A percentile compares a stretch with the other conserved stretches of the same genome.
Conservation (phyloP, 73 alveolate species). For the Durusdinium trenchii region DNA sequence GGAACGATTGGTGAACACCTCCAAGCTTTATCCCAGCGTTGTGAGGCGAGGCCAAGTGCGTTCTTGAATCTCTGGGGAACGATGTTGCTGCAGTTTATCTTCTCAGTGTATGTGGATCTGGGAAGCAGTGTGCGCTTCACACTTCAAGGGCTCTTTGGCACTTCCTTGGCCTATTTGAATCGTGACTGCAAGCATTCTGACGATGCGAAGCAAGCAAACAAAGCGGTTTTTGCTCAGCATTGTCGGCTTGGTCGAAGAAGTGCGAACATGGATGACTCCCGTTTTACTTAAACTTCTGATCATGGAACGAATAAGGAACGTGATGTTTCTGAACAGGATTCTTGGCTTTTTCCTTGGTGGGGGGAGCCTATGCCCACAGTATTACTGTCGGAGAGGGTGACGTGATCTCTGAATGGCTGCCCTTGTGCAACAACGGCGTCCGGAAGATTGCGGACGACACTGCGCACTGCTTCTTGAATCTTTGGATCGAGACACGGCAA, state of each 20-base stretch:
- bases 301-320: background rate
- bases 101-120: slow-evolving; percentile 84
- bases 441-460: background rate
- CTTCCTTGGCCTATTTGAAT: slow-evolving; percentile 56
- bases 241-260: background rate
- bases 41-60: slow-evolving; percentile 69
- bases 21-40: background rate
- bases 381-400: background rate
- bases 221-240: background rate
- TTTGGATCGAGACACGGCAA: slow-evolving; percentile 60
- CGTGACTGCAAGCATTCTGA: background rate
- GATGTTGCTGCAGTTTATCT: slow-evolving; percentile 83
- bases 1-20: no score
- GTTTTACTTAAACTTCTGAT: background rate
- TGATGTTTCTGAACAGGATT: slow-evolving; percentile 41
- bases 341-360: slow-evolving; percentile 56
- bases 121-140: slow-evolving; percentile 63
- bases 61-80: slow-evolving; percentile 90
- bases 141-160: slow-evolving; percentile 57
- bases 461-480: slow-evolving; percentile 85
- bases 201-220: background rate
- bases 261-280: background rate
- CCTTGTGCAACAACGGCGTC: slow-evolving; percentile 83
- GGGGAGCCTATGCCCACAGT: slow-evolving; percentile 62
- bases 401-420: slow-evolving; percentile 39